A percentile compares a stretch with the other conserved stretches of the same genome.
These are phyloP conservation scores for Catunica adiposa DNA, from an alignment of 2,329 filamentous ascomycete genomes.

Conservation along the genomic window DNA sequence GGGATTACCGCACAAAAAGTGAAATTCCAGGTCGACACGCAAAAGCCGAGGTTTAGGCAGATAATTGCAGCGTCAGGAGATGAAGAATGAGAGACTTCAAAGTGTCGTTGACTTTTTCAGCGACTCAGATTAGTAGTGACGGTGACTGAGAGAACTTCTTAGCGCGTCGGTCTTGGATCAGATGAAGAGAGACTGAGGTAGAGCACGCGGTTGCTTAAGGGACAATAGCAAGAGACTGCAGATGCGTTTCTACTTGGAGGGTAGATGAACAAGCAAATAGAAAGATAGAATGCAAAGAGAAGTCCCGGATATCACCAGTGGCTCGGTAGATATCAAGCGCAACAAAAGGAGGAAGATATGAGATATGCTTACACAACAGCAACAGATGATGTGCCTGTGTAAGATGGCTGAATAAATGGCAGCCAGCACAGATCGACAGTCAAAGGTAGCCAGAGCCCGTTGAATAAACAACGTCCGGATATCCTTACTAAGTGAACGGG, in stretches of 20 bases:
- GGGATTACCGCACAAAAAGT: neutral
- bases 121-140: neutral
- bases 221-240: neutral
- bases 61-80: neutral
- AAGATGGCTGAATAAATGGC: neutral
- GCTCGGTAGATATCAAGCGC: neutral
- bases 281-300: neutral
- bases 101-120: neutral
- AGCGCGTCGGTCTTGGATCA: neutral
- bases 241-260: neutral
- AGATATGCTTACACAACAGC: neutral
- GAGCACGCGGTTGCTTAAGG: neutral
- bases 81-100: neutral
- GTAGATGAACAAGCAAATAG: neutral
- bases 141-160: neutral
- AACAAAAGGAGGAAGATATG: neutral
- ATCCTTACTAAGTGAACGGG: too few relatives aligned
- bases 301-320: neutral
- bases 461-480: too few relatives aligned
- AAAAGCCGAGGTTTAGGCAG: neutral
- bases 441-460: neutral
- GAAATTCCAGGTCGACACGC: neutral
- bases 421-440: neutral
- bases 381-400: neutral
- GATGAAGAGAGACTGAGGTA: neutral